Evolutionary conservation across 257 asterid species (phyloP).

Genomic region (Lavandula angustifolia): DNA sequence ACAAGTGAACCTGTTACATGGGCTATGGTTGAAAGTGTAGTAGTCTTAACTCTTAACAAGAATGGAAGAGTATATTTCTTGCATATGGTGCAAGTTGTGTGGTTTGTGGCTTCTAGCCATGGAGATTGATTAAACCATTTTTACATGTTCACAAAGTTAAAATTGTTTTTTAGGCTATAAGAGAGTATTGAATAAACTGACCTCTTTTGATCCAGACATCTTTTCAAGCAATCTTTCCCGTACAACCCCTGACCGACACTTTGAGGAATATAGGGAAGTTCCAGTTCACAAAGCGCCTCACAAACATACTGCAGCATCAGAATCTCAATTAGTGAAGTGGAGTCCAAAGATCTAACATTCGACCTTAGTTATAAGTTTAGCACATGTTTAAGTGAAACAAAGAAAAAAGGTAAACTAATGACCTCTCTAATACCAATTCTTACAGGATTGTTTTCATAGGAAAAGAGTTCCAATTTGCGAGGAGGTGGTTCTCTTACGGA

Average conservation of each 20-base stretch:
- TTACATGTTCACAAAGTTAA: background rate
- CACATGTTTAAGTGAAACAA: background rate
- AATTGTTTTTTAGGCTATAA: background rate
- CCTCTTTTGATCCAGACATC: constrained; percentile 67
- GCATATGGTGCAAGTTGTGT: background rate
- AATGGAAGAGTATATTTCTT: background rate
- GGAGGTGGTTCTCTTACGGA: constrained; percentile 57
- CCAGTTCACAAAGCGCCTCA: constrained; percentile 79
- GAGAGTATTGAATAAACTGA: constrained; percentile 29
- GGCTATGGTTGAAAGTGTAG: too few relatives aligned
- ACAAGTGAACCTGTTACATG: too few relatives aligned
- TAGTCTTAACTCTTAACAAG: background rate
- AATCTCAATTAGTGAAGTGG: background rate
- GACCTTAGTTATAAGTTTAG: too few relatives aligned
- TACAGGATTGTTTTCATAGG: constrained; percentile 76
- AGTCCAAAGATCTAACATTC: background rate
- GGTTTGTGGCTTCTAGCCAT: background rate
- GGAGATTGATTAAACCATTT: background rate
- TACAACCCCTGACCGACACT: constrained; percentile 61
- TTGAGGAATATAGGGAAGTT: constrained; percentile 67
- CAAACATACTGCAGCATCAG: constrained; percentile 57
- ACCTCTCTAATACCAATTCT: constrained; percentile 29
- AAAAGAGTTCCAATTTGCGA: constrained; percentile 65
- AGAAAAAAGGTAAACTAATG: background rate
- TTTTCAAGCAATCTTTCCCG: constrained; percentile 48